Base-by-base conservation (phyloP, 441 rosid species). In the Eutrema salsugineum region DNA sequence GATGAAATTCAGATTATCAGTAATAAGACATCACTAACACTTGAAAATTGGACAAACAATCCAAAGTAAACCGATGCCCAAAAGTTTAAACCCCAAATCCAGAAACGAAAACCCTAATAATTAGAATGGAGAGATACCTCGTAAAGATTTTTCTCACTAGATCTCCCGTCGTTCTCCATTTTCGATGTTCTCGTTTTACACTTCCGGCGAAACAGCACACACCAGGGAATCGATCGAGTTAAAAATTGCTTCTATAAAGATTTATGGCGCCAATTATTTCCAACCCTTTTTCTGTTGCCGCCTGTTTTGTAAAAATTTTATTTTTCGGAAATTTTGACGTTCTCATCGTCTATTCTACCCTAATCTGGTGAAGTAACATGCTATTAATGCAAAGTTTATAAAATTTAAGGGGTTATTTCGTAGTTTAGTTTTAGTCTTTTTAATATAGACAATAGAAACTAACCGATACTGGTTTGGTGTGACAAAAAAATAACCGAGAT, bases 61-160 rank as follows among this genome's bases (percentile, higher is more conserved):
- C 8, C 14, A 11, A 14, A 57, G 14, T 47, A 47, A 8, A 36
- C 51, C 35, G 20, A 54, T n/a, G 14, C 7, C 22, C 22, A 30
- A 54, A 15, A 20, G 22, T n/a, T n/a, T 17, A 66, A 38, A 9
- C 27, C 0, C 20, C 12, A 15, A 16, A 42, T 6, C 46, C 19
- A 58, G 15, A 62, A 42, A 58, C 39, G 48, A 39, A 42, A 63
- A 59, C 42, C 56, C 70, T 50, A 58, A 65, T 63, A 17, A 20
- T 8, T n/a, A 61, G 38, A 57, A n/a, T 8, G 11, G 22, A 63
- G 11, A 56, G 44, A 46, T 76, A 93, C 96, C 94, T 87, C 87
- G 44, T 93, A 93, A 1, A 93, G 86, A 68, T 66, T 85, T 78
- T 68, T 83, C 63, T 67, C 81, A 1, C 40, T 73, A 0, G 77